phyloP scores from a whole-genome alignment of 1,139 yeast genomes.

The Hanseniaspora uvarum region DNA sequence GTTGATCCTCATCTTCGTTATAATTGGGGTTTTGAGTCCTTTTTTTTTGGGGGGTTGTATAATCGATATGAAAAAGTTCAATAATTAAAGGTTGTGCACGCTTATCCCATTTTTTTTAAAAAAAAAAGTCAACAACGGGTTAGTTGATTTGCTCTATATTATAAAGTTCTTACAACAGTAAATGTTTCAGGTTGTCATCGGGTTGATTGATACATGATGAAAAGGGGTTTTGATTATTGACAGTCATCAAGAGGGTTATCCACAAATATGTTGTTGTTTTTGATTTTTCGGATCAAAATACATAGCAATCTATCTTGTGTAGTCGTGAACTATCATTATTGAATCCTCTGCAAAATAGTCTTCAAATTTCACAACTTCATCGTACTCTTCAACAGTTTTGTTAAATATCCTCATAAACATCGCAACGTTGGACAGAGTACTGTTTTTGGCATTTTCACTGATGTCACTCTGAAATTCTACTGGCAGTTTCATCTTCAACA shows the following conservation, averaged over 20 bases:
- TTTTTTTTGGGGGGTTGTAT: neutral
- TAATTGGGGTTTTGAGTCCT: neutral
- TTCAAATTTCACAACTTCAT: neutral
- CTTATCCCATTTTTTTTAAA: neutral
- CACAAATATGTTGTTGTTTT: no score
- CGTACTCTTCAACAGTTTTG: constrained; percentile 5
- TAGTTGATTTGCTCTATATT: no score
- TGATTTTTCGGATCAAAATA: no score
- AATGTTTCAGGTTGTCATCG: no score
- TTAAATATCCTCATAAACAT: constrained; percentile 8
- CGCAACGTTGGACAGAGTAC: neutral
- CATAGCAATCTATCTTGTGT: no score
- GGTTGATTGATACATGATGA: no score
- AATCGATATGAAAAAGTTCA: neutral
- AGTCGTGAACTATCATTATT: constrained; percentile 1
- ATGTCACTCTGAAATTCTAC: neutral
- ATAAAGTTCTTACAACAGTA: no score
- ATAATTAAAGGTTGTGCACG: neutral
- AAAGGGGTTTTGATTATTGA: no score
- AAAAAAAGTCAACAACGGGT: neutral
- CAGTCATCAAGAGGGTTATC: no score
- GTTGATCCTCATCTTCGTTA: constrained; percentile 9
- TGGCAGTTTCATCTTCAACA: neutral
- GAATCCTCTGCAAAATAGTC: neutral
- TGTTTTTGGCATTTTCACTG: neutral